Base-by-base conservation (phyloP, 108 stramenopile species). In the Cyclotella choctawhatcheeana region DNA sequence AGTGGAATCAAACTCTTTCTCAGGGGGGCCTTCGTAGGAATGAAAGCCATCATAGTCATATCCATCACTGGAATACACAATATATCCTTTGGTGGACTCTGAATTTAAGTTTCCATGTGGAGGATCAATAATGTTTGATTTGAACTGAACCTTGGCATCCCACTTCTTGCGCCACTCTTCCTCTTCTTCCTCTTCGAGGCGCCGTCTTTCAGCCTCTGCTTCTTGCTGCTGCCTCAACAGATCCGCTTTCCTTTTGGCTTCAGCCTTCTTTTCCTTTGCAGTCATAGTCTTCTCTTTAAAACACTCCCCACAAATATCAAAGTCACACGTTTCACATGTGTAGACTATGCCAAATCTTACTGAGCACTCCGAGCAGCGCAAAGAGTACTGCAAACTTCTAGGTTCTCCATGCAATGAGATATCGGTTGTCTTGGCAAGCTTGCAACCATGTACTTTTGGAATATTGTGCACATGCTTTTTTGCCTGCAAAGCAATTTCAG, bases 11-110 rank as follows among this genome's bases (percentile, higher is more conserved):
- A 65, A 72, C 5, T 65, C 64, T 40, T 72, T 72, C 4, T 35
- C 48, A 22, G 71, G 71, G 3, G 63, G 29, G 5, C 71, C 71
- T 37, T 52, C 71, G 30, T 72, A 72, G 20, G 34, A 35, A 18
- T 72, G 62, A 63, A 63, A 72, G 2, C 71, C 71, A 66, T 72
- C 71, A 72, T 72, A 24, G n/a, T 45, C 71, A 31, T 72, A 72
- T 18, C 71, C 71, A 65, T 72, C 71, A 25, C 64, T 65, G 12
- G 64, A 53, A 63, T 64, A 72, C 3, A 72, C 70, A 12, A 61
- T 64, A 64, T 48, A 71, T 25, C 63, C 70, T 47, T 71, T 48
- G 16, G 8, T 48, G 17, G 18, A 8, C 12, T n/a, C 47, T 17
- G n/a, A 4, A 10, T n/a, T 4, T 44, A 50, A 50, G 29, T 56